Evolutionary conservation across 2,329 filamentous ascomycete species (phyloP).

Genomic region (Fonsecaea multimorphosa): DNA sequence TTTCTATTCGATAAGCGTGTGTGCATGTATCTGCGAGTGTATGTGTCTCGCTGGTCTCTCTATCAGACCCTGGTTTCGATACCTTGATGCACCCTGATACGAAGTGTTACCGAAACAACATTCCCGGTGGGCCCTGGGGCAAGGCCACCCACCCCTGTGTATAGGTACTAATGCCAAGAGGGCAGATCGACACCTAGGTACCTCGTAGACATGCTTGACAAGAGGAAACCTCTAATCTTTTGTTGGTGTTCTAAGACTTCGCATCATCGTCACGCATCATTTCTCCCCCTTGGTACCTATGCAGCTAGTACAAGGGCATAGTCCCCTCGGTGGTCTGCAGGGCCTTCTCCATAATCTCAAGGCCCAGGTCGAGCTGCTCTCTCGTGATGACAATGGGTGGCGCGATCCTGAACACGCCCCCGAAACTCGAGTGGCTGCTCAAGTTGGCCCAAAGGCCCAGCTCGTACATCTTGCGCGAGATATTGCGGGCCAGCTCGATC

Average conservation of each 20-base stretch:
- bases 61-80: not conserved
- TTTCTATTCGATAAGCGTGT: too few species aligned
- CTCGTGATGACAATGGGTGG: slow-evolving; percentile 65
- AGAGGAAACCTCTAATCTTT: too few species aligned
- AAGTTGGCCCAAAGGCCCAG: slow-evolving; percentile 65
- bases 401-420: slow-evolving; percentile 65
- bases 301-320: slow-evolving; percentile 33
- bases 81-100: not conserved
- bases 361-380: slow-evolving; percentile 57
- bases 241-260: not conserved
- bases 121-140: not conserved
- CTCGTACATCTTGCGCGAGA: slow-evolving; percentile 58
- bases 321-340: slow-evolving; percentile 46
- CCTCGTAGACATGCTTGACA: too few species aligned
- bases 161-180: too few species aligned
- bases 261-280: not conserved
- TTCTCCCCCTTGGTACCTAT: not conserved
- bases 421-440: slow-evolving; percentile 60
- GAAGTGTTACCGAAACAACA: not conserved
- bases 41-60: too few species aligned
- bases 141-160: not conserved
- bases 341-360: slow-evolving; percentile 64
- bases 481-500: slow-evolving; percentile 54
- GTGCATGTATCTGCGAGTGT: too few species aligned
- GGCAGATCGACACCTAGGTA: too few species aligned